phyloP scores from a whole-genome alignment of 2,329 filamentous ascomycete species.

The Plectosphaerella sp. region DNA sequence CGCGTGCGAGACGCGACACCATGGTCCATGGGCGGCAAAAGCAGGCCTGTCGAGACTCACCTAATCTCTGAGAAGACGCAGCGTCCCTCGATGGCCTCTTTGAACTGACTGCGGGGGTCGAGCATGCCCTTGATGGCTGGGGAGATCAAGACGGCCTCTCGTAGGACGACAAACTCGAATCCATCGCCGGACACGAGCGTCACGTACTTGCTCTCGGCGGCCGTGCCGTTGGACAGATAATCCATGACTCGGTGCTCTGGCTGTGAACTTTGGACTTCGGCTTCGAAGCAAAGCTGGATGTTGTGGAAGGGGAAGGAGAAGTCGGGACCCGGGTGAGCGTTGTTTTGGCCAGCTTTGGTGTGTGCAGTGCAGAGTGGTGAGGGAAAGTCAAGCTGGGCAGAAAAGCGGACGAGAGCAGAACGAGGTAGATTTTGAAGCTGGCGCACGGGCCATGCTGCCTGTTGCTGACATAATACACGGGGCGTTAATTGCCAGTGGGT shows the following conservation, averaged over 20 bases:
- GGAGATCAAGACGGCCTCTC: constrained; percentile 66
- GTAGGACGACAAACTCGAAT: constrained; percentile 71
- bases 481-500: background rate
- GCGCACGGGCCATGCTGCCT: background rate
- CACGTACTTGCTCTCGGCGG: constrained; percentile 59
- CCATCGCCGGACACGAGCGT: constrained; percentile 73
- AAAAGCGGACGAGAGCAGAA: background rate
- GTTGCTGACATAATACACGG: background rate
- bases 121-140: constrained; percentile 72
- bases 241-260: background rate
- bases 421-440: background rate
- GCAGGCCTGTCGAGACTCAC: constrained; percentile 38
- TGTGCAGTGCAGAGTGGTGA: background rate
- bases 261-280: no score
- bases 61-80: constrained; percentile 70
- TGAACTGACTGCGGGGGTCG: constrained; percentile 63
- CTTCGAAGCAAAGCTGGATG: no score
- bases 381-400: background rate
- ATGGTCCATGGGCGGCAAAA: constrained; percentile 1
- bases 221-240: background rate
- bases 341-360: background rate
- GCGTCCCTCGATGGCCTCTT: constrained; percentile 59
- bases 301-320: no score
- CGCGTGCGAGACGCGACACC: constrained; percentile 13
- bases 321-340: no score